Evolutionary conservation across 1,284 basidiomycete genomes (phyloP), one percentile per base, ranked within the genome.

Genomic region (Entoloma clypeatum): DNA sequence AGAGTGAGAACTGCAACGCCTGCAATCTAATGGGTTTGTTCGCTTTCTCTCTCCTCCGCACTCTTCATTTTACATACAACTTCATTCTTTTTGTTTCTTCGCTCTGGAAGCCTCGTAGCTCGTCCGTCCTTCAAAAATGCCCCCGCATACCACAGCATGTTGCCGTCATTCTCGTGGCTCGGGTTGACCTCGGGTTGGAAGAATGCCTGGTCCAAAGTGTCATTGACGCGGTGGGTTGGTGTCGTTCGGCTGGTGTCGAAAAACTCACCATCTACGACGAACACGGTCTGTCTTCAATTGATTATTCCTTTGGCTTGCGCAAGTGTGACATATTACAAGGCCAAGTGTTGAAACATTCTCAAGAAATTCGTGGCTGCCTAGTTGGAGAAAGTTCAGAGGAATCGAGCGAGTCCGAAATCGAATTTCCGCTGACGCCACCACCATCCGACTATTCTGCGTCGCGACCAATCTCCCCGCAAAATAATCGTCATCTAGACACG

Each of bases 391-490:
- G 54, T 24, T 45, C 50, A n/a, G 55, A 60, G 6, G 59, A 64
- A 40, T 66, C 68, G 18, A 69, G 68, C 33, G 72, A 70, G 35
- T 72, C 71, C 10, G 79, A 79, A 48, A 56, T 73, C 3, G 74
- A 77, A 54, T 86, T 79, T 56, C 83, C 84, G 29, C 65, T 76
- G 39, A 88, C 85, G 0, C 85, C 85, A 18, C 85, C 85, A 2
- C 64, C 72, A 14, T 86, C 85, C 6, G 83, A 86, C 53, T 71
- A 73, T 51, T 75, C 81, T 16, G 75, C 73, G 18, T 83, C 80
- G 5, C 69, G 77, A 46, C 69, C 75, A 14, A 61, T 77, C 18
- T 79, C 81, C 1, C 79, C 79, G 7, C 68, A 71, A 32, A 52
- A 57, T 31, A 48, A 52, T 14, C 13, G 52, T 7, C 50, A 47